Conservation (phyloP, 179 eudicot species). For the Beta corolliflora region DNA sequence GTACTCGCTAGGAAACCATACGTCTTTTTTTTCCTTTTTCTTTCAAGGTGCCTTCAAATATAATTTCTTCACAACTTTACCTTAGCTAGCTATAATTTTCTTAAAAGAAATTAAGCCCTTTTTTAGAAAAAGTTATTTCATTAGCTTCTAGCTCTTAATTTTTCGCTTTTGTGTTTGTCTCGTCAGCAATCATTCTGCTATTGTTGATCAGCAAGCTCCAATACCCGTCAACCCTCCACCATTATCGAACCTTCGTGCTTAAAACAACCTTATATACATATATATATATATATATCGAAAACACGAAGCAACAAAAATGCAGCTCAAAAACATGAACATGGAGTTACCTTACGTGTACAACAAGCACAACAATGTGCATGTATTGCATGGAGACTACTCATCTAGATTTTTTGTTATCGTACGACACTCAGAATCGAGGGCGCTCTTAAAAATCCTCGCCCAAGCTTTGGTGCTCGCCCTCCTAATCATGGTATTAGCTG, state of each 20-base stretch:
- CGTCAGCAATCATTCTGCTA: conserved; percentile 13
- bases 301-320: conserved; percentile 11
- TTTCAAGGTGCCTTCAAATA: neutral
- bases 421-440: conserved; percentile 25
- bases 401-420: conserved; percentile 24
- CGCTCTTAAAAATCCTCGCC: conserved; percentile 33
- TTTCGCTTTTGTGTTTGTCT: neutral
- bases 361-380: conserved; percentile 25
- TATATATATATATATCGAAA: neutral
- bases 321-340: conserved; percentile 27
- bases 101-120: neutral
- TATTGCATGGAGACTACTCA: conserved; percentile 22
- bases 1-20: conserved; percentile 53
- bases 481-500: conserved; percentile 35
- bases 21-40: conserved; percentile 9
- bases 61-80: neutral
- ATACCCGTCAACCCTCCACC: neutral
- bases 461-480: conserved; percentile 44
- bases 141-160: neutral
- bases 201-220: conserved; percentile 8
- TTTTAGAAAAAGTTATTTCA: too few relatives aligned
- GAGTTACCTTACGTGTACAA: conserved; percentile 32
- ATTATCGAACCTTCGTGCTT: conserved; percentile 5
- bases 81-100: neutral
- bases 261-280: neutral